Evolutionary conservation across 192 early-diverging fungal genomes (phyloP), one percentile per base, ranked within the genome.

Genomic region (Entomortierella lignicola): DNA sequence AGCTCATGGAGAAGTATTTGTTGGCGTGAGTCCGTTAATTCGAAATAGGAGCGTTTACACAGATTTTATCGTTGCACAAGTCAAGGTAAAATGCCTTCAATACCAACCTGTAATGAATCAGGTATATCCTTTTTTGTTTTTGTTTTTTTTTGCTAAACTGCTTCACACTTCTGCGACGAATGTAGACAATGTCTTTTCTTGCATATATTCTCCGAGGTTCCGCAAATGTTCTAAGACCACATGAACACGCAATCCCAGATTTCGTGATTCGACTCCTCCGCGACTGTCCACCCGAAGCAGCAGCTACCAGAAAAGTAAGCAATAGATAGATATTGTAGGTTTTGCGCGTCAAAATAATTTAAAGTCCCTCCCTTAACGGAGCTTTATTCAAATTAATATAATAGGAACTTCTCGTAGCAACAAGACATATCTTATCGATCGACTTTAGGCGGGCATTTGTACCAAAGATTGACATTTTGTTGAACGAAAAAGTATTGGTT

Each of bases 51-150:
- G 82, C n/a, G 88, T 89, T 5, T 94, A 95, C 59, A 83, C 82
- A 21, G 98, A 99, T 42, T 92, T 98, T 64, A 98, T 97, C 34
- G 91, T 94, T 11, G 91, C 98, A 23, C 98, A 99, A 87, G 94
- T 97, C 43, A 99, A 99, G 87, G 91, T 92, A 81, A 32, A 69
- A 17, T 31, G 20, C 31, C 52, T 27, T 50, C 7, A n/a, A 4
- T 10, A 50, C 15, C 4, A 32, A 56, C 5, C 55, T 30, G 8
- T 37, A 10, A 13, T 32, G n/a, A n/a, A n/a, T n/a, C n/a, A 51
- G 17, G 43, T 81, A 39, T 23, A 25, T 57, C 4, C 26, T 44
- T 25, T 43, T 53, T 20, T 57, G 31, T 26, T 50, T 29, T 83
- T 4, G 25, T 47, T 58, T 63, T 21, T 52, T 47, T 41, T 11